These are phyloP conservation scores for Edaphochlamys debaryana DNA, from an alignment of 139 green algal genomes.

Conservation along the genomic window DNA sequence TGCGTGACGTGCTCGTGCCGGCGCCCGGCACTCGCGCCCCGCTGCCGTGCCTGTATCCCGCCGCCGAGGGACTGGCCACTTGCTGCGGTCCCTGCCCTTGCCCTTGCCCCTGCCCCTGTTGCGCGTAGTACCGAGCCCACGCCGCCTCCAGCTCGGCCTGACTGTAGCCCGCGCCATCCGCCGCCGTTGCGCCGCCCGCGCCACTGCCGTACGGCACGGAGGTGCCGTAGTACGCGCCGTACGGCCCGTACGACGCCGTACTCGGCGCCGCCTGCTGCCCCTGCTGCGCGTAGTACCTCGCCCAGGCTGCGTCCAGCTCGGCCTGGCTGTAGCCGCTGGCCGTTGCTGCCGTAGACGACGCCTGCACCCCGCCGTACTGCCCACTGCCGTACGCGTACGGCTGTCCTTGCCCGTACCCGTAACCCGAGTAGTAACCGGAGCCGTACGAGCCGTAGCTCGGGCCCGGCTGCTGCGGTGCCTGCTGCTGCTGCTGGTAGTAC, in stretches of 20 bases:
- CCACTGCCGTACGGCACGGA: neutral
- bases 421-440: neutral
- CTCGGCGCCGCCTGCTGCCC: neutral
- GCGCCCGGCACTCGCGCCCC: too few species aligned
- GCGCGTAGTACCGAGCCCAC: too few species aligned
- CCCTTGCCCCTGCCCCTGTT: neutral
- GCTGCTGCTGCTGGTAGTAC: neutral
- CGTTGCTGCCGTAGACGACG: too few species aligned
- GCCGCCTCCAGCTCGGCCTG: too few species aligned
- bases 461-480: neutral
- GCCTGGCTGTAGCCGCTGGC: neutral
- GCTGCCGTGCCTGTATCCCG: too few species aligned
- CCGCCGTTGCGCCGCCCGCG: too few species aligned
- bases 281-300: constrained; percentile 18
- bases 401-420: neutral
- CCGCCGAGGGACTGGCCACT: too few species aligned
- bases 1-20: too few species aligned
- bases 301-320: constrained; percentile 1
- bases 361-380: too few species aligned
- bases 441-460: neutral
- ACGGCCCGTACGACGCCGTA: neutral
- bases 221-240: neutral
- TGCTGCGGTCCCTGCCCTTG: neutral
- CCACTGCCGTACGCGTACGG: neutral
- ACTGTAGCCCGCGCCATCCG: too few species aligned